phyloP scores from a whole-genome alignment of 331 rosid species.

The Dryas integrifolia region DNA sequence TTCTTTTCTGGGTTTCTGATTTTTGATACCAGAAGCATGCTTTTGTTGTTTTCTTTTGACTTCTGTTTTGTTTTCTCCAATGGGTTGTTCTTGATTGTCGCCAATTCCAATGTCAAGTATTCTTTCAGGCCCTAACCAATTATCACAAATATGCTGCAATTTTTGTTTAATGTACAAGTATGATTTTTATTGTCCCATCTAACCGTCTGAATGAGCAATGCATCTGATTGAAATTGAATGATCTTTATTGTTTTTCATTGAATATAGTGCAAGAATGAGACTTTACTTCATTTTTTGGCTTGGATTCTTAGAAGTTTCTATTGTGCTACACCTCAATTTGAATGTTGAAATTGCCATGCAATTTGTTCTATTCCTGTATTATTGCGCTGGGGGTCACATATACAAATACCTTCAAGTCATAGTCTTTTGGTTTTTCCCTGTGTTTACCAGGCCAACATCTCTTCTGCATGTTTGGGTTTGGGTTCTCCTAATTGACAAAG shows the following conservation, averaged over 20 bases:
- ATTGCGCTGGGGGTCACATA: background rate
- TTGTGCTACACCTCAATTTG: background rate
- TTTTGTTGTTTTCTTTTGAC: background rate
- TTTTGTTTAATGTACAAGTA: too few relatives aligned
- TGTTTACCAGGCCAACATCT: slow-evolving; percentile 56
- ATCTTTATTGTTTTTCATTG: background rate
- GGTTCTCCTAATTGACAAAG: slow-evolving; percentile 47
- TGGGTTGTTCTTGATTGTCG: background rate
- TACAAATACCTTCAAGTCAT: background rate
- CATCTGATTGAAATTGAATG: background rate
- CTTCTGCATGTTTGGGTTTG: slow-evolving; percentile 43
- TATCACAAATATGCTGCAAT: background rate
- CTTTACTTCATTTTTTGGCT: background rate
- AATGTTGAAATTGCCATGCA: background rate
- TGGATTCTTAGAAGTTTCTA: background rate
- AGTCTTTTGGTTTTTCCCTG: slow-evolving; percentile 12
- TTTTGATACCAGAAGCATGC: background rate
- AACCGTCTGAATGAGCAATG: background rate
- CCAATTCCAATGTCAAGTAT: background rate
- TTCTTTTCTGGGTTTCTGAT: slow-evolving; percentile 9
- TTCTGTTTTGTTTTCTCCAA: background rate
- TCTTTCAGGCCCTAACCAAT: background rate
- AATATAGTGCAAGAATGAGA: background rate
- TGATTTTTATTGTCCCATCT: background rate
- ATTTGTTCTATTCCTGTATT: background rate